Base-by-base conservation (phyloP, 257 asterid genomes). In the Solanum sejunctum region DNA sequence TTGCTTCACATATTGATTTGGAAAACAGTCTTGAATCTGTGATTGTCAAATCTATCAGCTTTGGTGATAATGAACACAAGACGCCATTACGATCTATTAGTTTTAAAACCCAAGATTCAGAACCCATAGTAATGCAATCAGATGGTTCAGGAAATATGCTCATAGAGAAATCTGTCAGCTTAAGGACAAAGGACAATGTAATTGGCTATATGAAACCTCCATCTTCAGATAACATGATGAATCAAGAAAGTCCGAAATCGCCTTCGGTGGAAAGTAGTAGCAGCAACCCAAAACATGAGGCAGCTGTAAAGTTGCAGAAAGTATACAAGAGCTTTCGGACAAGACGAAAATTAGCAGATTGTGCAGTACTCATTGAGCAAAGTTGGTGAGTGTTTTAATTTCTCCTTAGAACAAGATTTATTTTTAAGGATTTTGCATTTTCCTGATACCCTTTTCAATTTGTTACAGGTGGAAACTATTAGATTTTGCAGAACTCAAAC, bases 321-420 rank as follows among this genome's bases (percentile, higher is more conserved):
- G 94, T 91, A 45, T 91, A 91, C 72, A 92, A 92, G 83, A 92
- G 93, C 36, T 91, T 91, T 32, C 85, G 93, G 11, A 91, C 93
- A 3, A 89, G 95, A 84, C 71, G 93, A 90, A 91, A 86, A 86
- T 80, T 92, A 61, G 95, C 94, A 32, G 95, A 92, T 90, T 92
- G 94, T 87, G 95, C 93, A n/a, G 94, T 92, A 85, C 91, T 91
- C 9, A 86, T 92, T 56, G 92, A 91, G 89, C 91, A 92, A 85
- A 92, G 92, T 83, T 91, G 94, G 94, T 85, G 41, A 17, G 83
- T 84, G 0, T 56, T 66, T 58, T 58, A 58, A 58, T n/a, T 41
- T 12, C 11, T 7, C 21, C 28, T 2, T 23, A 12, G 21, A 16
- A 32, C n/a, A 28, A 7, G n/a, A 36, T 56, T 39, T 6, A 49